Evolutionary conservation across 1,284 basidiomycete species (phyloP), one percentile per base, ranked within the genome.

Genomic region (Rhodotorula sp.): DNA sequence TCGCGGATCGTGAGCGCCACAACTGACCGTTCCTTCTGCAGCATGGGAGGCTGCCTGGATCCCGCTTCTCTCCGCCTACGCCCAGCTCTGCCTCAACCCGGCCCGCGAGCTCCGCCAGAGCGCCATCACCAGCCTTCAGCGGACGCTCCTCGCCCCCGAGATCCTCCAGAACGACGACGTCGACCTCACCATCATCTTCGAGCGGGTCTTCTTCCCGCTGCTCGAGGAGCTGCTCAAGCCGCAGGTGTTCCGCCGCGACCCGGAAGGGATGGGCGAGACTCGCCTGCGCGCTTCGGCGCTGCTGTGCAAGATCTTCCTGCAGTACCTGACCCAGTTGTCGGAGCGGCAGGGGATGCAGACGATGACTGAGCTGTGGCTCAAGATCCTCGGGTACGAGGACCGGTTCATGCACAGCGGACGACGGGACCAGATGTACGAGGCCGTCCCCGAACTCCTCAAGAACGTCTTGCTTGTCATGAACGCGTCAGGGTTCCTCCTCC

Each of bases 381-480:
- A 89, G 76, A 89, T 98, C n/a, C 82, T 99, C 62, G 94, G 96
- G 78, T 83, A 93, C 67, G 84, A 97, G 44, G 93, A 96, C 80
- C 85, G 91, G 27, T 84, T 97, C 77, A 94, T 97, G 89, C 87
- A 89, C 68, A 85, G 88, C 34, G 90, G 92, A 76, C 87, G 88
- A 77, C 85, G 87, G 67, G 93, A 94, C 79, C 91, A 92, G 79
- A 81, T 96, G 82, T 89, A 90, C 78, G 95, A 99, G 80, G 94
- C 94, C 0, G 86, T 97, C 36, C 92, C 91, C 0, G 96, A 99
- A 81, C 94, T 93, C 10, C 84, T 99, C 75, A 99, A 99, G 82
- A 99, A 99, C 79, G 91, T 97, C 46, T 82, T 99, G 32, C 85
- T 99, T 61, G 96, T 99, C 55, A 95, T 99, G 93, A 89, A 94